Base-by-base conservation (phyloP, 495 filamentous ascomycete genomes). In the Xylaria intraflava region DNA sequence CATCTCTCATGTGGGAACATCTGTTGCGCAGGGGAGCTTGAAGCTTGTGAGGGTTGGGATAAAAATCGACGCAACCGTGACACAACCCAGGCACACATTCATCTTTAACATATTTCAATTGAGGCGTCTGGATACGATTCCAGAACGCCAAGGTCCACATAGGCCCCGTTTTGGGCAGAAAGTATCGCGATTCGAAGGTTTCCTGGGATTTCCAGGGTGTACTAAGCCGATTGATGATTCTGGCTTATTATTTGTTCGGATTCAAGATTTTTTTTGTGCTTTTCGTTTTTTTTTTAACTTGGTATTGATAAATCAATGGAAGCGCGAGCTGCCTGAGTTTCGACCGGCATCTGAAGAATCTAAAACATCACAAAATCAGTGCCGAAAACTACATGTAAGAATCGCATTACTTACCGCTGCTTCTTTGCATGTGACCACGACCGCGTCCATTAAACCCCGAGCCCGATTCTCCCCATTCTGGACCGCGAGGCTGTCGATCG, bases 401-500 rank as follows among this genome's bases (percentile, higher is more conserved):
- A 36, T 1, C n/a, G 51, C 35, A 27, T 48, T 30, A 68, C 67
- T 54, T 61, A 77, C 91, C 90, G 70, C 89, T 93, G 53, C 88
- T 83, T 47, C 87, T 82, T 46, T 83, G 77, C 63, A 83, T 81
- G 68, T 96, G 90, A 56, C 90, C 90, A 67, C 88, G 81, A 58
- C 78, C 76, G 43, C 84, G 78, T 12, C 59, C 65, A 19, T 73
- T 72, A 62, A 94, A 95, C 14, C 88, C 89, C 51, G 82, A 70
- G 40, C 81, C 82, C 1, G 62, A 52, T 26, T 78, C 73, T 19
- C 66, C 68, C 72, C 90, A 90, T 56, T 95, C 90, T 35, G 90
- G 89, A 33, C 88, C 89, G 61, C 86, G 82, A 44, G 90, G 89
- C 68, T 95, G 89, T 56, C 90, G 78, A 57, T 91, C 82, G 44